Evolutionary conservation across 208 protist species (phyloP).

Genomic region (Trypanosoma boissoni): DNA sequence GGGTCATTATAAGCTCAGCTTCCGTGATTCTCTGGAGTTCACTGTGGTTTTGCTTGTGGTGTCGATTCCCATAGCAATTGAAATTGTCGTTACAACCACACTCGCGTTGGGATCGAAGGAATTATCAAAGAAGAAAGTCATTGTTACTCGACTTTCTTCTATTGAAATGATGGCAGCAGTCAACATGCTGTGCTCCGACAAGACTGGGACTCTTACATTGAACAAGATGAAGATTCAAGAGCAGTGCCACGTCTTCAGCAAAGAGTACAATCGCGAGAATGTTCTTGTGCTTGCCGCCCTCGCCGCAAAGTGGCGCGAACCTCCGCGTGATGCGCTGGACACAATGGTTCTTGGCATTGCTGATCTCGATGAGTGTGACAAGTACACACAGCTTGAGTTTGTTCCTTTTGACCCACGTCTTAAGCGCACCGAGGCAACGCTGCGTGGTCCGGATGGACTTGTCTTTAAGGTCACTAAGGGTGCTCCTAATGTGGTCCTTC

Average conservation of each 20-base stretch:
- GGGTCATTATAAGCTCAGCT: constrained; percentile 56
- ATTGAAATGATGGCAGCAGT: constrained; percentile 82
- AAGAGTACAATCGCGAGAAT: constrained; percentile 48
- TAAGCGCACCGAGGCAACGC: constrained; percentile 68
- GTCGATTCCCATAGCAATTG: constrained; percentile 89
- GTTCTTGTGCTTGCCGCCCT: constrained; percentile 75
- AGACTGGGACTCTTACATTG: constrained; percentile 93
- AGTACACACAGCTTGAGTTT: constrained; percentile 75
- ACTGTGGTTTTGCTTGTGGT: constrained; percentile 90
- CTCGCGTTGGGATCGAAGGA: constrained; percentile 89
- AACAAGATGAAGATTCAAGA: constrained; percentile 92
- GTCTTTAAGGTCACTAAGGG: constrained; percentile 87
- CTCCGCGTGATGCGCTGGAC: constrained; percentile 66
- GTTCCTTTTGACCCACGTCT: constrained; percentile 63
- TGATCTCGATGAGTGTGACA: constrained; percentile 76
- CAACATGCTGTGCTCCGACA: constrained; percentile 90
- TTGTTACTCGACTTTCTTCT: constrained; percentile 92
- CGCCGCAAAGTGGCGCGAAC: constrained; percentile 79
- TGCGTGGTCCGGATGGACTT: constrained; percentile 57
- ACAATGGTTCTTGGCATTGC: constrained; percentile 82
- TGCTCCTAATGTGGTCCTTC: constrained; percentile 79
- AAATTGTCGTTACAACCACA: constrained; percentile 85
- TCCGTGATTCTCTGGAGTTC: constrained; percentile 69
- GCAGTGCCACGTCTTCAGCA: constrained; percentile 68
- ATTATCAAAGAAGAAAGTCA: constrained; percentile 92